These are phyloP conservation scores for Cyberlindnera xishuangbannaensis DNA, from an alignment of 805 yeast genomes.

Conservation along the genomic window DNA sequence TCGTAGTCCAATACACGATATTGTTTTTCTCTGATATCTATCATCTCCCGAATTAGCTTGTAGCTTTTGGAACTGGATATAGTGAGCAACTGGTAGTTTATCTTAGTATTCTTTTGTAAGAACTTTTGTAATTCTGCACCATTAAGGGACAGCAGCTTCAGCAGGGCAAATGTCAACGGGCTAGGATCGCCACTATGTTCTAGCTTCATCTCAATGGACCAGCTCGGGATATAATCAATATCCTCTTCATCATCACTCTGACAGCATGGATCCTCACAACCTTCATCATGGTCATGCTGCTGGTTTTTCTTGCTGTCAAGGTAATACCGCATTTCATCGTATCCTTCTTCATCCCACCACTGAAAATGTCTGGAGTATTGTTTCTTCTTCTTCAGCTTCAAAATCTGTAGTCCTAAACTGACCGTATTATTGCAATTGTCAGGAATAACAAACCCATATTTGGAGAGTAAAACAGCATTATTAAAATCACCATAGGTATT, in stretches of 20 bases:
- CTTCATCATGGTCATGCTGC: conserved; percentile 11
- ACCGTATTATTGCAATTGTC: conserved; percentile 52
- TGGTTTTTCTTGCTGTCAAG: too few relatives aligned
- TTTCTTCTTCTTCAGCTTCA: conserved; percentile 28
- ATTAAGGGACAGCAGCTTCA: conserved; percentile 30
- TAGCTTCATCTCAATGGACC: conserved; percentile 41
- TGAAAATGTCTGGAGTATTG: conserved; percentile 34
- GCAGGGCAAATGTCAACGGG: conserved; percentile 37
- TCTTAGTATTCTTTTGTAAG: conserved; percentile 12
- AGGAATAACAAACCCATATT: conserved; percentile 70
- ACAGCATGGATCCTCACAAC: conserved; percentile 15
- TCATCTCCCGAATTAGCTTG: conserved; percentile 16
- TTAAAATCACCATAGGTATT: conserved; percentile 78
- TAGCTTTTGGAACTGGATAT: conserved; percentile 16
- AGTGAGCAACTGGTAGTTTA: conserved; percentile 16
- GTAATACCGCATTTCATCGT: conserved; percentile 25
- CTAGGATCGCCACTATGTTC: conserved; percentile 39
- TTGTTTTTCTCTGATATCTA: conserved; percentile 13
- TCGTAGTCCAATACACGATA: conserved; percentile 10
- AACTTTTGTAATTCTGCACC: conserved; percentile 25
- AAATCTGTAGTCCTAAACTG: conserved; percentile 48
- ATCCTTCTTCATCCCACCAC: conserved; percentile 48
- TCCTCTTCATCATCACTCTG: conserved; percentile 13
- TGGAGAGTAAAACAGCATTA: conserved; percentile 59
- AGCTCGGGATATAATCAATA: conserved; percentile 26